Evolutionary conservation across 305 asterid species (phyloP).

Genomic region (Fraxinus floribunda): DNA sequence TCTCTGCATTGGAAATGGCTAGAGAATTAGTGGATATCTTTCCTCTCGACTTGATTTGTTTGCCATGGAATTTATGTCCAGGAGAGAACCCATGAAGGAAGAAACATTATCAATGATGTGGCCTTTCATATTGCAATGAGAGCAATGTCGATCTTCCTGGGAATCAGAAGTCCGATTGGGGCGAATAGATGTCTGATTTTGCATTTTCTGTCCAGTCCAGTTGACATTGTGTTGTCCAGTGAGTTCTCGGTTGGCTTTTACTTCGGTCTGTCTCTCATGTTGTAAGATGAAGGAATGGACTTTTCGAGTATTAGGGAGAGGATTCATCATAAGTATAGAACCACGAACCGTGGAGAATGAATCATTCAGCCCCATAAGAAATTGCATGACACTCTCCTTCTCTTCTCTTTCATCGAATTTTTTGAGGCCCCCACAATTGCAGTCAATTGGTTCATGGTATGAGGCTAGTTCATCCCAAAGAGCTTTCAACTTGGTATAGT

Average conservation of each 20-base stretch:
- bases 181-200: background rate
- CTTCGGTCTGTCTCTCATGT: background rate
- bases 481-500: background rate
- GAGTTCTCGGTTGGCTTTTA: background rate
- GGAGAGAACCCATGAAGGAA: background rate
- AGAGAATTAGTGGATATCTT: background rate
- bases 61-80: background rate
- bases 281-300: background rate
- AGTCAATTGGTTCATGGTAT: background rate
- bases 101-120: background rate
- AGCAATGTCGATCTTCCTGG: background rate
- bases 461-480: background rate
- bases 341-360: background rate
- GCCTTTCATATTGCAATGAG: background rate
- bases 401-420: no score
- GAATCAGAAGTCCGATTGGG: background rate
- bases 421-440: no score
- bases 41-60: background rate
- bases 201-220: background rate
- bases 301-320: background rate
- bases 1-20: background rate
- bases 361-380: background rate
- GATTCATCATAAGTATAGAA: constrained; percentile 5
- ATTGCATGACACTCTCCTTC: no score
- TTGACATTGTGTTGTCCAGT: background rate